These are phyloP conservation scores for Aspergillus ostianus DNA, from an alignment of 495 filamentous ascomycete genomes.

Conservation along the genomic window DNA sequence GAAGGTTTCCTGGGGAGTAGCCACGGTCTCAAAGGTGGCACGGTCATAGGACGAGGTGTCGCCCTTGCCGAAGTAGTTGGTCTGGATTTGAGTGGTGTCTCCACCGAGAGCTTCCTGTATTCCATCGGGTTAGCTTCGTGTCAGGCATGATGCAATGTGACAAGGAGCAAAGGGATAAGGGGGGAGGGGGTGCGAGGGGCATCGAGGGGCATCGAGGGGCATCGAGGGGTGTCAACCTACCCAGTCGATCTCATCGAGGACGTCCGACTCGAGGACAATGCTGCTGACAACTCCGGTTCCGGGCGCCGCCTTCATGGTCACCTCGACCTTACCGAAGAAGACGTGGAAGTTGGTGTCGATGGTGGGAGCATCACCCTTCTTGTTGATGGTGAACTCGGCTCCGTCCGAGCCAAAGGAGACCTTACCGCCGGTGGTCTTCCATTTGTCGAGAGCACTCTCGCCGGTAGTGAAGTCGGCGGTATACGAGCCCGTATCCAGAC, in stretches of 20 bases:
- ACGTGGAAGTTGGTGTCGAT: slow-evolving; percentile 73
- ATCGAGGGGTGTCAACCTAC: slow-evolving; percentile 52
- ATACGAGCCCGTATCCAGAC: slow-evolving; percentile 54
- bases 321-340: slow-evolving; percentile 72
- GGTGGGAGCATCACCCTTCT: slow-evolving; percentile 71
- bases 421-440: slow-evolving; percentile 58
- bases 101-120: slow-evolving; percentile 54
- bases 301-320: slow-evolving; percentile 68
- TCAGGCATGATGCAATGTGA: background rate
- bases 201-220: too few species aligned
- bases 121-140: background rate
- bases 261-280: slow-evolving; percentile 82
- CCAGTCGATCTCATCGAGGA: slow-evolving; percentile 96
- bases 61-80: slow-evolving; percentile 95
- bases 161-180: background rate
- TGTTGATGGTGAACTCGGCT: slow-evolving; percentile 68
- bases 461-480: slow-evolving; percentile 53
- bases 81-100: slow-evolving; percentile 67
- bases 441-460: slow-evolving; percentile 48
- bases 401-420: slow-evolving; percentile 52
- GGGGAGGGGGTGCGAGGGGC: background rate
- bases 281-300: slow-evolving; percentile 77
- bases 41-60: slow-evolving; percentile 77
- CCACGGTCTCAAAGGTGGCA: slow-evolving; percentile 54
- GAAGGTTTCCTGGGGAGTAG: slow-evolving; percentile 64